Evolutionary conservation across 352 stramenopile genomes (phyloP), one percentile per base, ranked within the genome.

Genomic region (Pythium rishiriense): DNA sequence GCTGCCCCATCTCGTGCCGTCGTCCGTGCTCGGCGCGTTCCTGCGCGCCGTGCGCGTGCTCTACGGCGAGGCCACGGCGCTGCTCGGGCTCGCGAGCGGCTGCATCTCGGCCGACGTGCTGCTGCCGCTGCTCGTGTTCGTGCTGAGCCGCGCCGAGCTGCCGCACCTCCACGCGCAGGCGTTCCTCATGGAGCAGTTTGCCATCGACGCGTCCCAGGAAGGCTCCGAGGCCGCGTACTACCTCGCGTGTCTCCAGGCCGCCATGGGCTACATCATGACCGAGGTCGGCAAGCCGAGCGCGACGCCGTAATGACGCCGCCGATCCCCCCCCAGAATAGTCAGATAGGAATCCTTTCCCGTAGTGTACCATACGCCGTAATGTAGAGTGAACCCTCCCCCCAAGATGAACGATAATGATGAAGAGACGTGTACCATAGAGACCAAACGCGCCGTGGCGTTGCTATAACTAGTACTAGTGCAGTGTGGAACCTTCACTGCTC

Each of bases 151-250:
- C 53, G 75, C 72, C 21, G 75, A 93, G 24, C 64, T 92, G 53
- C 81, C 82, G 33, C 83, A 91, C 61, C 55, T 94, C 65, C 80
- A 93, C 64, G 79, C 78, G 28, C 85, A 94, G 58, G 75, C 92
- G 62, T 91, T 80, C 58, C 42, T 88, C 8, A 90, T 94, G 82
- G 82, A 94, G 68, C 70, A 87, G 58, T 90, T 87, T 55, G 81
- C 79, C 5, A 87, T 94, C 50, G 78, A 91, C 31, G 72, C 76
- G 54, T 80, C 75, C 26, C 69, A 86, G 59, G 79, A 88, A 35
- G 85, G 85, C 24, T 90, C 82, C 2, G 85, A 94, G 69, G 79
- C 85, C 12, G 83, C 83, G 39, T 94, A 94, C 64, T 94, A 94
- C 64, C 50, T 94, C 47, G 85, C 85, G 41, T 91, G 85, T 21